Evolutionary conservation across 257 asterid species (phyloP).

Genomic region (Plantago major): DNA sequence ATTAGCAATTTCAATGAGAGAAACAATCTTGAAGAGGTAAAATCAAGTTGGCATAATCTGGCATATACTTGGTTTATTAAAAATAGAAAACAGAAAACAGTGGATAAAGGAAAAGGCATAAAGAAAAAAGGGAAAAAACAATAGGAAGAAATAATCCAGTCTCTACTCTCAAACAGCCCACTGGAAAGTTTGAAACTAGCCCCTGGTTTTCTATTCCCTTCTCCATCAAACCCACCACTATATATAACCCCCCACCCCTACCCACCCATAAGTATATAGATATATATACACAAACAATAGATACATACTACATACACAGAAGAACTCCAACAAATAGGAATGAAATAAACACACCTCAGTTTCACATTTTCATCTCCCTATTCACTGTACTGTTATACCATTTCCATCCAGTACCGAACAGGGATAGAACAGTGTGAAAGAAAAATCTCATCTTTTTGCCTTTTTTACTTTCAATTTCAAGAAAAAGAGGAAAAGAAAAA

Average conservation of each 20-base stretch:
- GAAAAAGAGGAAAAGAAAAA: neutral
- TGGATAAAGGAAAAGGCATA: neutral
- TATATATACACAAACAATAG: conserved; percentile 9
- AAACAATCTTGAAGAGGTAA: neutral
- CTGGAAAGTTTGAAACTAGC: conserved; percentile 42
- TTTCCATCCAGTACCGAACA: conserved; percentile 1
- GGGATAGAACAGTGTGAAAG: neutral
- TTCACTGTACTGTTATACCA: neutral
- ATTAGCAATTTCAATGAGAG: conserved; percentile 8
- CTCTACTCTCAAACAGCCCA: conserved; percentile 49
- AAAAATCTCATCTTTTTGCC: neutral
- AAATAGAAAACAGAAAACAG: neutral
- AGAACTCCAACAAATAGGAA: neutral
- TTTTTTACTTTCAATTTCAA: conserved; percentile 1
- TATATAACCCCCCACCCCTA: conserved; percentile 18
- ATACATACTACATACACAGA: neutral
- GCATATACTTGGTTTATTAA: neutral
- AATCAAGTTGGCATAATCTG: conserved; percentile 13
- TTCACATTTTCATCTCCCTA: neutral
- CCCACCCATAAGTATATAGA: conserved; percentile 16
- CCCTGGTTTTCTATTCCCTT: conserved; percentile 53
- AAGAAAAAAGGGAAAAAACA: neutral
- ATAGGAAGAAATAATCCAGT: conserved; percentile 34
- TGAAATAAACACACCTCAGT: neutral
- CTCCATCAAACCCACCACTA: conserved; percentile 14